Conservation (phyloP, 768 basidiomycete species). For the Tylopilus sp. region DNA sequence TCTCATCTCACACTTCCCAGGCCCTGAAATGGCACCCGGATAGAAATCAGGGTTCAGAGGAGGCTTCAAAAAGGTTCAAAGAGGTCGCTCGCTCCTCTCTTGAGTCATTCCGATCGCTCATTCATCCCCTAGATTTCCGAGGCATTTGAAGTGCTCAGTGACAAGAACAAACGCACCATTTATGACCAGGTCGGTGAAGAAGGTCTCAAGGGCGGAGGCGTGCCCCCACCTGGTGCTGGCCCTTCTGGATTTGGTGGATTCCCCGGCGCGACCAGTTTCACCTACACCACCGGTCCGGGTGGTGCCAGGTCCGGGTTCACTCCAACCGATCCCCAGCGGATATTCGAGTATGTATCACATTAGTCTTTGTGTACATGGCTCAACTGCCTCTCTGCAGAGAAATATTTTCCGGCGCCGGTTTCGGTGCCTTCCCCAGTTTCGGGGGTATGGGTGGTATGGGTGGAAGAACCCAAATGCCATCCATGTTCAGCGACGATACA, state of each 20-base stretch:
- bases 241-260: conserved; percentile 42
- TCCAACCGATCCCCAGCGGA: conserved; percentile 79
- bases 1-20: conserved; percentile 31
- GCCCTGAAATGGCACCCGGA: conserved; percentile 97
- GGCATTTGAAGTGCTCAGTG: conserved; percentile 92
- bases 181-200: conserved; percentile 97
- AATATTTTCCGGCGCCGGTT: conserved; percentile 47
- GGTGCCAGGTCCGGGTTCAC: conserved; percentile 57
- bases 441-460: conserved; percentile 15
- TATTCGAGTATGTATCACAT: conserved; percentile 72
- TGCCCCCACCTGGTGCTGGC: conserved; percentile 53
- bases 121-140: conserved; percentile 66
- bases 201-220: conserved; percentile 74
- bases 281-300: conserved; percentile 50
- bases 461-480: conserved; percentile 28
- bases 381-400: conserved; percentile 38
- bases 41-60: conserved; percentile 81
- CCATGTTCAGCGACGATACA: conserved; percentile 38
- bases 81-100: conserved; percentile 48
- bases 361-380: background rate
- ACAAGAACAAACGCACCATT: conserved; percentile 76
- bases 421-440: conserved; percentile 34
- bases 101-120: background rate
- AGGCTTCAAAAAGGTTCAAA: conserved; percentile 88
- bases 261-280: conserved; percentile 51